Base-by-base conservation (phyloP, 495 filamentous ascomycete genomes). In the Cercophora samala region DNA sequence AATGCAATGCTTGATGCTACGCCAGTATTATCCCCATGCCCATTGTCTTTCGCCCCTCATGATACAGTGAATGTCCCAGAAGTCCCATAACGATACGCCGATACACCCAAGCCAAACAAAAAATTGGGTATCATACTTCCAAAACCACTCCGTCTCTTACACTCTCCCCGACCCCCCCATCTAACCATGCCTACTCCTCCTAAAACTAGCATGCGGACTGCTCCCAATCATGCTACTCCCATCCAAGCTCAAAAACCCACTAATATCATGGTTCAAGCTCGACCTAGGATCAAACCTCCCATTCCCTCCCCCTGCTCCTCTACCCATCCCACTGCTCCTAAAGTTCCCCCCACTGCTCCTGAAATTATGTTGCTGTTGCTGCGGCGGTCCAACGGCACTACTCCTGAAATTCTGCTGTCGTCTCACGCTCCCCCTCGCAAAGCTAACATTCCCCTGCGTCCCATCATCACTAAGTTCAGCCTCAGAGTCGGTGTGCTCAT, bases 401-500 rank as follows among this genome's bases (percentile, higher is more conserved):
- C 66, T 46, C 29, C 64, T 70, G 19, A 23, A 61, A 26, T 68
- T 58, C 15, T 60, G 62, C n/a, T 65, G 37, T 13, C 58, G 24
- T 25, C 23, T 67, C 13, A 62, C 58, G 6, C 66, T 63, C 18
- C 70, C 65, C 25, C 29, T 63, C 1, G 67, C 69, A 54, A 69
- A 72, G 58, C 74, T 75, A 21, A 72, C 37, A 23, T 73, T 65
- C 65, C 72, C 70, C 64, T 69, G 69, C 55, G 24, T 55, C 68
- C 75, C 72, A 17, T 79, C 74, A 69, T 73, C 82, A 54, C 71
- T 79, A 22, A 90, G 76, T 64, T 89, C 87, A n/a, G 83, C 85
- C 69, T 94, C 91, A 6, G 91, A 92, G 77, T 96, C 92, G 22
- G 92, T 96, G 71, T 96, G 92, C 77, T 91, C 86, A 71, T 90